phyloP scores from a whole-genome alignment of 169 alveolate species.

The Toxoplasma gondii region DNA sequence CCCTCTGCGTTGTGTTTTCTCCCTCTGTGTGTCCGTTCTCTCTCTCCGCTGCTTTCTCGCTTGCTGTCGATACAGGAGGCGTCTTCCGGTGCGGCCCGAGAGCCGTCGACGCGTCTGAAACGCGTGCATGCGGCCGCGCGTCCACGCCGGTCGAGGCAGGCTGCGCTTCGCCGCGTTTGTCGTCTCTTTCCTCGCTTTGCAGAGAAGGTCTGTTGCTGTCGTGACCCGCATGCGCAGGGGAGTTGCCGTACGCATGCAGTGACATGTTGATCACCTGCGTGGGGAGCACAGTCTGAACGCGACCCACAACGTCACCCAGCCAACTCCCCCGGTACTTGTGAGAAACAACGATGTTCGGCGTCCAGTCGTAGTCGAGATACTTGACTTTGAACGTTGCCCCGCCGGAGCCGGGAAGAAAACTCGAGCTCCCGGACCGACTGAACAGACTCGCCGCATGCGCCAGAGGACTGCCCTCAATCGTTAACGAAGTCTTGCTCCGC shows the following conservation, averaged over 20 bases:
- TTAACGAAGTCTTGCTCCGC: background rate
- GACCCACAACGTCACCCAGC: background rate
- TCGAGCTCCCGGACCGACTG: background rate
- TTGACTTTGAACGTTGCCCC: background rate
- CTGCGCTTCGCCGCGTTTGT: too few relatives aligned
- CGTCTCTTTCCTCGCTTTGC: too few relatives aligned
- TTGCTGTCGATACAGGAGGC: too few relatives aligned
- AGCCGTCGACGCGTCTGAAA: too few relatives aligned
- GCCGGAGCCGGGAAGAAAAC: background rate
- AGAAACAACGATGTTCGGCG: background rate
- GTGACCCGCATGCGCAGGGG: background rate
- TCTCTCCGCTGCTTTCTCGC: too few relatives aligned
- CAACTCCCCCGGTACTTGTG: background rate
- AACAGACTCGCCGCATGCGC: slow-evolving; percentile 6
- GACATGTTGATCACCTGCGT: background rate
- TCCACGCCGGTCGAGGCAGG: too few relatives aligned
- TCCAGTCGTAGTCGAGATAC: background rate
- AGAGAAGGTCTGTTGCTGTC: background rate
- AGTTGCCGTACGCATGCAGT: background rate
- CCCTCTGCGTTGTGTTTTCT: background rate
- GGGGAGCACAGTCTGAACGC: background rate
- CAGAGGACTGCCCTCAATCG: slow-evolving; percentile 15
- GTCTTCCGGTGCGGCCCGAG: too few relatives aligned
- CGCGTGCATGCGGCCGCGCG: too few relatives aligned
- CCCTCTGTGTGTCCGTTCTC: too few relatives aligned